A percentile compares a stretch with the other conserved stretches of the same genome.
Evolutionary conservation across 371 early-diverging fungal species (phyloP).

Genomic region (Mucor mucedo): DNA sequence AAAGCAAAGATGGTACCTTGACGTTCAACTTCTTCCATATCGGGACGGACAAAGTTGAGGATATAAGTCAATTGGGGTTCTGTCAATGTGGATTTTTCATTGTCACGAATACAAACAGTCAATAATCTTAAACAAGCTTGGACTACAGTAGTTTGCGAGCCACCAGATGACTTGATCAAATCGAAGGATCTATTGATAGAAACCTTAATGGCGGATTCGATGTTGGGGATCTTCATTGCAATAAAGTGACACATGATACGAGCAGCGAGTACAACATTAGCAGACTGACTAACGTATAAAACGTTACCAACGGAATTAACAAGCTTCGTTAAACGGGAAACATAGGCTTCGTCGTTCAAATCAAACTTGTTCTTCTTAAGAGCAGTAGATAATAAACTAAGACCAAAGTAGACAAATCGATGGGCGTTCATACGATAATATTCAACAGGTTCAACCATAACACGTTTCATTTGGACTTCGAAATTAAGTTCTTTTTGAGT

Average conservation of each 20-base stretch:
- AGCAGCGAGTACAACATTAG: slow-evolving; percentile 70
- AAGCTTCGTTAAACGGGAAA: slow-evolving; percentile 77
- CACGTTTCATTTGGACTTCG: slow-evolving; percentile 75
- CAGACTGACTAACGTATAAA: slow-evolving; percentile 78
- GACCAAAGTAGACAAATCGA: slow-evolving; percentile 92
- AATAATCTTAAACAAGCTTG: slow-evolving; percentile 85
- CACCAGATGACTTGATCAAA: slow-evolving; percentile 68
- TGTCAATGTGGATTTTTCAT: slow-evolving; percentile 60
- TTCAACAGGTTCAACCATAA: slow-evolving; percentile 54
- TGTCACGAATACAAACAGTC: slow-evolving; percentile 75
- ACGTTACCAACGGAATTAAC: slow-evolving; percentile 82
- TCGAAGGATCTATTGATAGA: slow-evolving; percentile 79
- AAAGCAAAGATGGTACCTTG: slow-evolving; percentile 86
- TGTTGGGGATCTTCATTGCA: slow-evolving; percentile 71
- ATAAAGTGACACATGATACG: slow-evolving; percentile 73
- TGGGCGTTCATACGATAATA: slow-evolving; percentile 82
- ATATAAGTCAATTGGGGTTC: slow-evolving; percentile 81
- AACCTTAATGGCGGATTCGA: slow-evolving; percentile 68
- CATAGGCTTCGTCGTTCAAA: slow-evolving; percentile 53
- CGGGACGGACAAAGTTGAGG: slow-evolving; percentile 81
- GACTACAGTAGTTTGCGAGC: slow-evolving; percentile 72
- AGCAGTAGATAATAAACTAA: slow-evolving; percentile 73
- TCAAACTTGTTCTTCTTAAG: slow-evolving; percentile 74
- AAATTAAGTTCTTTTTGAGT: slow-evolving; percentile 66
- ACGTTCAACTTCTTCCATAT: slow-evolving; percentile 86